Percentiles rank a stretch among this genome's conserved stretches.
These are phyloP conservation scores for Aspergillus ibericus DNA, from an alignment of 2,329 filamentous ascomycete genomes.

Conservation along the genomic window DNA sequence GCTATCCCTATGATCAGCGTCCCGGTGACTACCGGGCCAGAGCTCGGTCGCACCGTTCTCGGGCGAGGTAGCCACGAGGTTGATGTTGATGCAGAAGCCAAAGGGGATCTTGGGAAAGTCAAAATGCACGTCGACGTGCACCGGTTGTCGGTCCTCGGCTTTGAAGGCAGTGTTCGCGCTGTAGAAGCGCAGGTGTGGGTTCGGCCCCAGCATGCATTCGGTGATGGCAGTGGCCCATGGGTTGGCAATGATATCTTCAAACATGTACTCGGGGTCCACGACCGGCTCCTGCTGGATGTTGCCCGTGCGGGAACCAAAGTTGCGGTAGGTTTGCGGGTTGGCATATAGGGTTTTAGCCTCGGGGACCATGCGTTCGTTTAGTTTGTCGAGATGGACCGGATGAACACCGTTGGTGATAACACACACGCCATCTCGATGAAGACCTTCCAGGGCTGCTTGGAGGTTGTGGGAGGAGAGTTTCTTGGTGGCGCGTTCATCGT, in stretches of 20 bases:
- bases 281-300: conserved; percentile 47
- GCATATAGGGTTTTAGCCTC: conserved; percentile 37
- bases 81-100: conserved; percentile 50
- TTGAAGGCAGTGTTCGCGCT: conserved; percentile 44
- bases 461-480: conserved; percentile 24
- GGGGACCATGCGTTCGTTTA: conserved; percentile 30
- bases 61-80: conserved; percentile 46
- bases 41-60: conserved; percentile 53
- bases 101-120: conserved; percentile 53
- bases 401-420: conserved; percentile 41
- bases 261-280: conserved; percentile 34
- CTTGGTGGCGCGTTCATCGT: conserved; percentile 16
- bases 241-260: conserved; percentile 41
- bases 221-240: conserved; percentile 39
- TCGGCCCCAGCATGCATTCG: conserved; percentile 41
- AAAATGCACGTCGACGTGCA: conserved; percentile 47
- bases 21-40: conserved; percentile 52
- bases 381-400: conserved; percentile 31
- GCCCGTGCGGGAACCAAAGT: conserved; percentile 31
- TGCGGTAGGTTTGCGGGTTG: conserved; percentile 25
- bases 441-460: conserved; percentile 23
- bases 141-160: conserved; percentile 40
- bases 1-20: conserved; percentile 31
- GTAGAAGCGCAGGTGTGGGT: conserved; percentile 39
- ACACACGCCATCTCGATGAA: conserved; percentile 41